Conservation (phyloP, 192 early-diverging fungal genomes). For the Pilaira anomala region DNA sequence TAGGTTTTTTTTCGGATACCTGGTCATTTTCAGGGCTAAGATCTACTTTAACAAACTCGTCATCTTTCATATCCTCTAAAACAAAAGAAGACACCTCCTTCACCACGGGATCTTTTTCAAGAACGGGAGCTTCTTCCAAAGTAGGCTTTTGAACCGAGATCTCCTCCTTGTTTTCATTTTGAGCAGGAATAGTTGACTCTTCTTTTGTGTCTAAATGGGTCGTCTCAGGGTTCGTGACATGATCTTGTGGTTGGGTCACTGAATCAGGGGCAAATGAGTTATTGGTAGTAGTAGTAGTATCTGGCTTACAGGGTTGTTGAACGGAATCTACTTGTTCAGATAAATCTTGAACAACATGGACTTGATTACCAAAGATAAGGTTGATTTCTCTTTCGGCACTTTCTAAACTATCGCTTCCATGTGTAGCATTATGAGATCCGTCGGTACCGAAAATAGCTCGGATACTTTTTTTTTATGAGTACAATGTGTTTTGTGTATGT, state of each 20-base stretch:
- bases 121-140: too few species aligned
- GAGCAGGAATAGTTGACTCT: too few species aligned
- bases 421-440: slow-evolving; percentile 50
- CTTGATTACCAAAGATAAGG: slow-evolving; percentile 42
- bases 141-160: too few species aligned
- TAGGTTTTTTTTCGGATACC: slow-evolving; percentile 1
- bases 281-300: too few species aligned
- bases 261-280: too few species aligned
- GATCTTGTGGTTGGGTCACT: not conserved
- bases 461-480: slow-evolving; percentile 26
- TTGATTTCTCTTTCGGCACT: slow-evolving; percentile 45
- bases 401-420: slow-evolving; percentile 47
- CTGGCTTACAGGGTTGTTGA: not conserved
- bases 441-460: slow-evolving; percentile 55
- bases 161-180: too few species aligned
- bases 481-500: not conserved
- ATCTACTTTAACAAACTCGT: not conserved
- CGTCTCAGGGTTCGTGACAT: too few species aligned
- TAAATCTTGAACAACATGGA: not conserved
- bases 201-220: too few species aligned
- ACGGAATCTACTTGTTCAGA: not conserved
- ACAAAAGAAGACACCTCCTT: too few species aligned
- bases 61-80: not conserved
- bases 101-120: too few species aligned
- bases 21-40: too few species aligned